Conservation (phyloP, 805 yeast genomes). For the Starmerella apis region DNA sequence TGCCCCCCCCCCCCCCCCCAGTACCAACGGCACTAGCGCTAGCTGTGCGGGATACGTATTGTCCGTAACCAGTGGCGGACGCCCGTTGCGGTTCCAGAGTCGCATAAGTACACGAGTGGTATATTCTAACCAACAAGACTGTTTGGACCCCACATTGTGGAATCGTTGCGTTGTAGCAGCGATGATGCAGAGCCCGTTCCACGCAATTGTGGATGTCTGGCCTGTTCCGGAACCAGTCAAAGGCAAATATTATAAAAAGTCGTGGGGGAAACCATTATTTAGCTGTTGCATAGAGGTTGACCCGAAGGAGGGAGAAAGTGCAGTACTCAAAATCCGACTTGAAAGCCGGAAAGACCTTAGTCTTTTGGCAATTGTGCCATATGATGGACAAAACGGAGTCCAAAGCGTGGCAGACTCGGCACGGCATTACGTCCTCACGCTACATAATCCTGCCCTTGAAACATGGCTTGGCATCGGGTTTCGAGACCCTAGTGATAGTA, state of each 20-base stretch:
- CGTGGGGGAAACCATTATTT: constrained; percentile 18
- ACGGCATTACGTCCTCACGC: constrained; percentile 33
- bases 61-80: constrained; percentile 2
- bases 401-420: constrained; percentile 30
- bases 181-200: constrained; percentile 8
- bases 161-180: constrained; percentile 6
- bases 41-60: background rate
- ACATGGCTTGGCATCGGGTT: constrained; percentile 38
- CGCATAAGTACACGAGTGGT: constrained; percentile 7
- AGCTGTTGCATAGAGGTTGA: constrained; percentile 16
- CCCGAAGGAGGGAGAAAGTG: constrained; percentile 18
- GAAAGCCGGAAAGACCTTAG: constrained; percentile 28
- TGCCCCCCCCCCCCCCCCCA: background rate
- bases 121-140: background rate
- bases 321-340: constrained; percentile 26
- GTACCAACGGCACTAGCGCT: constrained; percentile 3
- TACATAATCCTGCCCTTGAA: constrained; percentile 29
- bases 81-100: constrained; percentile 3
- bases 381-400: constrained; percentile 29
- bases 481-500: constrained; percentile 30
- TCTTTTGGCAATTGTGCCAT: constrained; percentile 34
- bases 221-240: constrained; percentile 18
- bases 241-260: constrained; percentile 12
- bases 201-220: constrained; percentile 17
- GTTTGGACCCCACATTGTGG: background rate